Evolutionary conservation across 225 moss, liverwort and hornwort genomes (phyloP).

Genomic region (Pseudisothecium myosuroides): DNA sequence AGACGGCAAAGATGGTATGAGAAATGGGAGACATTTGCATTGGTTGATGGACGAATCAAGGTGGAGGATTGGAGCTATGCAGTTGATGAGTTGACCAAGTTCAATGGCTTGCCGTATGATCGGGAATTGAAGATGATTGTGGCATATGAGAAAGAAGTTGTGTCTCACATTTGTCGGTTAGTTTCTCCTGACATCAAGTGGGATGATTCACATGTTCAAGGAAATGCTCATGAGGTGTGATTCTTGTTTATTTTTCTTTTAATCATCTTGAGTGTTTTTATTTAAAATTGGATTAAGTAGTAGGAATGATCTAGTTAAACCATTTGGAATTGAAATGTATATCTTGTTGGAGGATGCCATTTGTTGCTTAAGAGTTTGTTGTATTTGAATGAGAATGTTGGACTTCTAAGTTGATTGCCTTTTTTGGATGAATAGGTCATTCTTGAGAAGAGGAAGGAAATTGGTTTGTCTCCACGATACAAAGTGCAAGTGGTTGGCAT

Average conservation of each 20-base stretch:
- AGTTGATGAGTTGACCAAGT: not conserved
- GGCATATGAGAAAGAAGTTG: not conserved
- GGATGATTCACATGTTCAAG: not conserved
- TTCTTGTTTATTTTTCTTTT: too few species aligned
- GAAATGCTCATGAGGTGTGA: not conserved
- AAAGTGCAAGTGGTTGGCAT: not conserved
- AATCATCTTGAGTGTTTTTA: not conserved
- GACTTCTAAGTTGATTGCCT: not conserved
- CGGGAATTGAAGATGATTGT: not conserved
- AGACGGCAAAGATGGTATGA: not conserved
- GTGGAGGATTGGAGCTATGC: not conserved
- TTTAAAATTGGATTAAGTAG: too few species aligned
- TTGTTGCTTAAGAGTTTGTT: not conserved
- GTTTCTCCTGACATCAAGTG: not conserved
- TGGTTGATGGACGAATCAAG: not conserved
- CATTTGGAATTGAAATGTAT: fast-evolving
- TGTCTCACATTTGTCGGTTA: not conserved
- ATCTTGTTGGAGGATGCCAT: not conserved
- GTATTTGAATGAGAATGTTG: not conserved
- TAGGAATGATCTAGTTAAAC: fast-evolving
- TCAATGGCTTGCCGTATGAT: not conserved
- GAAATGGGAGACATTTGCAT: not conserved
- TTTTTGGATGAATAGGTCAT: not conserved
- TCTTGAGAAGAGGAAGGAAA: not conserved
- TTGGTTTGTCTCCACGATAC: not conserved